Percentiles rank a stretch among this genome's conserved stretches.
phyloP scores from a whole-genome alignment of 257 asterid species.

The Forsythia viridissima region DNA sequence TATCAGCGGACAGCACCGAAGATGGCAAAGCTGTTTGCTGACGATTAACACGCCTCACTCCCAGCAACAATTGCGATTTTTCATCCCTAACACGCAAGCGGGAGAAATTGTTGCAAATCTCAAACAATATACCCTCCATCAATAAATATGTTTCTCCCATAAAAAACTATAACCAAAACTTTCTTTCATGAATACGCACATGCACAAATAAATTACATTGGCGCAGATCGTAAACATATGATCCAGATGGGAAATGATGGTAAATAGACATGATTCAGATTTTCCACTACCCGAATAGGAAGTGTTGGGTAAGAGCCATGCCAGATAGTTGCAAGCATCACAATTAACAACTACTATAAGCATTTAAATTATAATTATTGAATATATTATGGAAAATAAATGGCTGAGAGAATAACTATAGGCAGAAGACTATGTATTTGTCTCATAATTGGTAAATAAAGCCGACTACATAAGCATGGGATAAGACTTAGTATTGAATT shows the following conservation, averaged over 20 bases:
- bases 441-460: not conserved
- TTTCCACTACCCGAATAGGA: not conserved
- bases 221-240: not conserved
- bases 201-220: not conserved
- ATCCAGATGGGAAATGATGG: not conserved
- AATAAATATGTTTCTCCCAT: too few species aligned
- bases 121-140: not conserved
- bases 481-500: not conserved
- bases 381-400: not conserved
- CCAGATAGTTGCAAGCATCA: not conserved
- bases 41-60: conserved; percentile 90
- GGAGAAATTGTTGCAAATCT: not conserved
- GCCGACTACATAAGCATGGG: not conserved
- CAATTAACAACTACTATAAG: not conserved
- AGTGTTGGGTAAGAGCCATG: not conserved
- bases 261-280: not conserved
- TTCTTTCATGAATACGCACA: not conserved
- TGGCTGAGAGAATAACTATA: too few species aligned
- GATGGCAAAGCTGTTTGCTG: conserved; percentile 86
- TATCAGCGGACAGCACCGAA: conserved; percentile 94
- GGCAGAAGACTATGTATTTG: not conserved
- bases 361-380: not conserved
- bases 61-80: conserved; percentile 79
- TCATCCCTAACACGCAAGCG: conserved; percentile 55
- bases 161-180: too few species aligned